Percentiles rank a stretch among this genome's conserved stretches.
These are phyloP conservation scores for Exsudoporus floridanus DNA, from an alignment of 1,284 basidiomycete species.

Conservation along the genomic window DNA sequence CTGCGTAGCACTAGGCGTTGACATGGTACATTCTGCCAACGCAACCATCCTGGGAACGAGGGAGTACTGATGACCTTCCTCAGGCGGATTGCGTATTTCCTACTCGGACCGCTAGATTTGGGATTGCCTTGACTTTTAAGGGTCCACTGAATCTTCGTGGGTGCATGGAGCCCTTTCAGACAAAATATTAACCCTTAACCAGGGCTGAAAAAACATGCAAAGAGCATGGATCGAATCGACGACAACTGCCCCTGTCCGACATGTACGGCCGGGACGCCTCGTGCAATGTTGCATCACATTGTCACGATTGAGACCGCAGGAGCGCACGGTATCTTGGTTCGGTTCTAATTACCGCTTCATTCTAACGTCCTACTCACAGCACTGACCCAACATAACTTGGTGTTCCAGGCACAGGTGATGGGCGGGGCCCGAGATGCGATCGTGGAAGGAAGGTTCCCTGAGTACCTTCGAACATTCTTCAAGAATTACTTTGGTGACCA, in stretches of 20 bases:
- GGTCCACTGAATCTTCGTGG: slow-evolving; percentile 79
- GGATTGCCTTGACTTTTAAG: slow-evolving; percentile 75
- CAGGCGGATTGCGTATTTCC: slow-evolving; percentile 89
- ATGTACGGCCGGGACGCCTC: slow-evolving; percentile 60
- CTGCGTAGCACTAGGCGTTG: slow-evolving; percentile 83
- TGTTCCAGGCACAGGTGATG: slow-evolving; percentile 82
- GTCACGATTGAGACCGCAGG: slow-evolving; percentile 75
- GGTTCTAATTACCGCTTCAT: slow-evolving; percentile 27
- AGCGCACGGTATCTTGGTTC: slow-evolving; percentile 61
- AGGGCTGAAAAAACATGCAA: slow-evolving; percentile 69
- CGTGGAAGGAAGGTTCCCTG: slow-evolving; percentile 69
- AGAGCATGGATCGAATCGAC: slow-evolving; percentile 71
- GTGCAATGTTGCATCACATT: slow-evolving; percentile 72
- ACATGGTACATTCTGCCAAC: slow-evolving; percentile 60
- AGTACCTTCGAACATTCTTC: slow-evolving; percentile 74
- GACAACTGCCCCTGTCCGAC: slow-evolving; percentile 77
- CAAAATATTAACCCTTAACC: slow-evolving; percentile 6
- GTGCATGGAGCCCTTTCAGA: slow-evolving; percentile 22
- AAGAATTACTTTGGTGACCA: slow-evolving; percentile 63
- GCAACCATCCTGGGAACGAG: not conserved
- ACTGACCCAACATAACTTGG: slow-evolving; percentile 75
- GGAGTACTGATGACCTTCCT: not conserved
- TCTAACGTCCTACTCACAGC: slow-evolving; percentile 42
- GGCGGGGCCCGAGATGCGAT: slow-evolving; percentile 77
- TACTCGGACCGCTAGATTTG: slow-evolving; percentile 83